Evolutionary conservation across 208 protist genomes (phyloP).

Genomic region (Vickermania ingenoplastis): DNA sequence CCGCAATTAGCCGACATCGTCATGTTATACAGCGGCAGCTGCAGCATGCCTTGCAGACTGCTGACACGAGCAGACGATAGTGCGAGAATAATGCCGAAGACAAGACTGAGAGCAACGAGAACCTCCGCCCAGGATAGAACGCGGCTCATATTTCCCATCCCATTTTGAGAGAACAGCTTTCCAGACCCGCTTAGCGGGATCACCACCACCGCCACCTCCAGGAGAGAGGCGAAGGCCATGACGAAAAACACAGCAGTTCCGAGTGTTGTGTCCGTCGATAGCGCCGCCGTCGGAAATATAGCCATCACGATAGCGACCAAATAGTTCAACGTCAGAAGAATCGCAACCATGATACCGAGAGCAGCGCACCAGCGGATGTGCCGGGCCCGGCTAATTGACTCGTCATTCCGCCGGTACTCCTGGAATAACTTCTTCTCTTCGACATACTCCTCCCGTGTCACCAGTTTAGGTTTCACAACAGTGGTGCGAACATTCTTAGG

Average conservation of each 20-base stretch:
- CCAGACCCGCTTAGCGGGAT: slow-evolving; percentile 40
- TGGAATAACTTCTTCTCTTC: slow-evolving; percentile 44
- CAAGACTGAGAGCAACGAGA: slow-evolving; percentile 42
- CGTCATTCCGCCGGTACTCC: slow-evolving; percentile 35
- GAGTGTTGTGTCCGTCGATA: slow-evolving; percentile 42
- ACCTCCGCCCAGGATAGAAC: slow-evolving; percentile 68
- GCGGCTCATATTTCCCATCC: slow-evolving; percentile 32
- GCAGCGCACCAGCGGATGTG: slow-evolving; percentile 69
- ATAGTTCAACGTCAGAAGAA: slow-evolving; percentile 59
- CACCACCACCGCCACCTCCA: slow-evolving; percentile 67
- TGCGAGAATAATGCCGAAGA: slow-evolving; percentile 55
- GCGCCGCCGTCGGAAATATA: slow-evolving; percentile 34
- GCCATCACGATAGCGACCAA: slow-evolving; percentile 64
- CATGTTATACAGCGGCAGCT: slow-evolving; percentile 49
- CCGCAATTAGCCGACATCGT: slow-evolving; percentile 35
- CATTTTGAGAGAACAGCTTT: slow-evolving; percentile 22
- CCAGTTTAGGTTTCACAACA: slow-evolving; percentile 63
- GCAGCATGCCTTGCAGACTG: slow-evolving; percentile 32
- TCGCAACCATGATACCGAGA: slow-evolving; percentile 44
- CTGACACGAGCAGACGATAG: slow-evolving; percentile 71
- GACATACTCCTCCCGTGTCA: slow-evolving; percentile 76
- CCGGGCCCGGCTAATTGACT: slow-evolving; percentile 35
- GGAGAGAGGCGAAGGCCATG: slow-evolving; percentile 36
- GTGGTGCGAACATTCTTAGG: slow-evolving; percentile 51
- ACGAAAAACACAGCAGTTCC: slow-evolving; percentile 50